A percentile compares a stretch with the other conserved stretches of the same genome.
Evolutionary conservation across 2,329 filamentous ascomycete species (phyloP).

Genomic region (Cladosporium sp.): DNA sequence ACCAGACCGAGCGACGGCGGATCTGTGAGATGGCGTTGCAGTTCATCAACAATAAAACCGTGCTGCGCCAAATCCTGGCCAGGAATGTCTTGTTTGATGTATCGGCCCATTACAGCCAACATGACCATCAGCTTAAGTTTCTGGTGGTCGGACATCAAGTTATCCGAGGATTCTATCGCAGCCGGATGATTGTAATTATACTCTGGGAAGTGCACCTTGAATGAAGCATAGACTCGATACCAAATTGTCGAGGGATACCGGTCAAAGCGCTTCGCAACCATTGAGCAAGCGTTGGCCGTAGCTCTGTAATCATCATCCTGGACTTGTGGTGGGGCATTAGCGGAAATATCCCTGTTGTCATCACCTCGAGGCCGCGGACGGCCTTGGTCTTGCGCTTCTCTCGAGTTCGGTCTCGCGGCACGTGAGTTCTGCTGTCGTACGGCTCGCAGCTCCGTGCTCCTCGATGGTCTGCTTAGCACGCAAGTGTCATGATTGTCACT

Average conservation of each 20-base stretch:
- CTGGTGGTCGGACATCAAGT: background rate
- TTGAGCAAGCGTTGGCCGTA: no score
- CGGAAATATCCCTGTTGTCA: no score
- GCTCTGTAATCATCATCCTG: no score
- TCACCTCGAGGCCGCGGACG: no score
- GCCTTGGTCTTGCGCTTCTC: no score
- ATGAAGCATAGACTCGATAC: background rate
- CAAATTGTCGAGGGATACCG: background rate
- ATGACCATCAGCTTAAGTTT: background rate
- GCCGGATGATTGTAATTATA: background rate
- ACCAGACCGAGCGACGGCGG: background rate
- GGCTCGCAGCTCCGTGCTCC: no score
- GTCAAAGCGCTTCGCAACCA: background rate
- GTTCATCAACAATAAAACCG: background rate
- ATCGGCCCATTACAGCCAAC: background rate
- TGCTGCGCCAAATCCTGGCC: background rate
- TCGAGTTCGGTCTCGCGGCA: no score
- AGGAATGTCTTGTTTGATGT: background rate
- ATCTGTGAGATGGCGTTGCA: background rate
- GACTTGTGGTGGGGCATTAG: no score
- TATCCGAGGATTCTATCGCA: background rate
- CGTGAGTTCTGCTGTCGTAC: no score
- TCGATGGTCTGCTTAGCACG: background rate
- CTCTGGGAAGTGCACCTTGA: background rate
- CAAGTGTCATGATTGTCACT: background rate